Evolutionary conservation across 2,329 filamentous ascomycete genomes (phyloP).

Genomic region (Ophiosphaerella narmari): DNA sequence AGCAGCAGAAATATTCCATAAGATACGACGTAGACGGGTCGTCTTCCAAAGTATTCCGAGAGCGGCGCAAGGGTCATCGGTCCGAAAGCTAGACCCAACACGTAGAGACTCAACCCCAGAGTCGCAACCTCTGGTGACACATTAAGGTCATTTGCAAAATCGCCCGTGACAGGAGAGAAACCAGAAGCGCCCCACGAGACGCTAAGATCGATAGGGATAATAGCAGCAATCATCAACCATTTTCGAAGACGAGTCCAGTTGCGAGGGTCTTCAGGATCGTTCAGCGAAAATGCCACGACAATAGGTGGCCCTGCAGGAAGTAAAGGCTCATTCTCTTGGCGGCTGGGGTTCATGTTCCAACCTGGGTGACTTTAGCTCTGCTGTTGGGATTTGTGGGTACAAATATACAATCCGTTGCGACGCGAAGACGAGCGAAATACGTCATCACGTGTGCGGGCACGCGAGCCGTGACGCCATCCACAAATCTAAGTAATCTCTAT

Average conservation of each 20-base stretch:
- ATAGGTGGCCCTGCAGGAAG: conserved; percentile 6
- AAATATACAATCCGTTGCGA: too few species aligned
- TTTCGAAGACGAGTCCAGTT: conserved; percentile 42
- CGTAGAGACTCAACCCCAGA: conserved; percentile 53
- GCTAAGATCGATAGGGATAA: conserved; percentile 43
- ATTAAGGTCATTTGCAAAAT: conserved; percentile 50
- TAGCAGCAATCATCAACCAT: conserved; percentile 43
- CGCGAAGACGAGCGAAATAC: too few species aligned
- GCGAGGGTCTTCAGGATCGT: conserved; percentile 38
- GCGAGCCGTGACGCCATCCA: too few species aligned
- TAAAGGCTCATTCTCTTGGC: conserved; percentile 12
- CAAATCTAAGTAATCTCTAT: too few species aligned
- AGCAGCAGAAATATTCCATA: conserved; percentile 52
- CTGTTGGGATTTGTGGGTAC: too few species aligned
- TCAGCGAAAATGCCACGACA: conserved; percentile 17
- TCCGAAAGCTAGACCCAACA: conserved; percentile 52
- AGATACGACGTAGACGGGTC: conserved; percentile 50
- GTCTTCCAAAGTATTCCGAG: conserved; percentile 49
- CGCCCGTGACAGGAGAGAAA: conserved; percentile 51
- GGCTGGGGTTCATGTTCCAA: conserved; percentile 23
- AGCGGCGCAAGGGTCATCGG: conserved; percentile 44
- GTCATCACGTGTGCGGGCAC: too few species aligned
- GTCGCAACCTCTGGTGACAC: conserved; percentile 49
- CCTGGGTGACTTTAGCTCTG: too few species aligned
- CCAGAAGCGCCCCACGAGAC: conserved; percentile 54